phyloP scores from a whole-genome alignment of 2,329 filamentous ascomycete species.

The Talaromyces verruculosus region DNA sequence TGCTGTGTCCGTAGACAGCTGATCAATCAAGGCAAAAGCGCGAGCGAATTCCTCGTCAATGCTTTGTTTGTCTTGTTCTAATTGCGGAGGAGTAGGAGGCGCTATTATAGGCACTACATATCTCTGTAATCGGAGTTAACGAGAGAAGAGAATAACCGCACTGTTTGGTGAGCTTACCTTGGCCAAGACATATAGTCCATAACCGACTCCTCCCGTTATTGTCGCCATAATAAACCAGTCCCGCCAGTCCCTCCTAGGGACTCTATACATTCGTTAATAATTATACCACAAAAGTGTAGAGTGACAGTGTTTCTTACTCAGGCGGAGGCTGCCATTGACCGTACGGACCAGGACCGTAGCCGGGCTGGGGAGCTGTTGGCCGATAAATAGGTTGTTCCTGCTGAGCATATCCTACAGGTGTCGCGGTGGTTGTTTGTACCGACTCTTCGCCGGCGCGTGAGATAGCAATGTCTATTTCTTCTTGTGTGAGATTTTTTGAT shows the following conservation, averaged over 20 bases:
- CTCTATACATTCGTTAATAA: slow-evolving; percentile 30
- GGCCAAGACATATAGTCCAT: slow-evolving; percentile 82
- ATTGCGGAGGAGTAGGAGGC: slow-evolving; percentile 87
- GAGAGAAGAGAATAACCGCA: not conserved
- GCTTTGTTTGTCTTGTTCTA: slow-evolving; percentile 89
- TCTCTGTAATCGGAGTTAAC: slow-evolving; percentile 55
- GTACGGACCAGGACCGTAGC: slow-evolving; percentile 54
- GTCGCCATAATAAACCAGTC: slow-evolving; percentile 99
- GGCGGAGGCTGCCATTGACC: slow-evolving; percentile 56
- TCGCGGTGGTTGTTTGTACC: slow-evolving; percentile 42
- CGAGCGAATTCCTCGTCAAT: slow-evolving; percentile 93
- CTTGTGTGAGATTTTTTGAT: slow-evolving; percentile 94
- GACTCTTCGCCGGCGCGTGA: slow-evolving; percentile 67
- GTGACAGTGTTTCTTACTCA: slow-evolving; percentile 44
- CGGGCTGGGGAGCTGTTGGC: slow-evolving; percentile 44
- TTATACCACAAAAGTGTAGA: too few relatives aligned
- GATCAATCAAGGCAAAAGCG: slow-evolving; percentile 87
- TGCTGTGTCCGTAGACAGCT: slow-evolving; percentile 86
- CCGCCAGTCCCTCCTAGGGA: slow-evolving; percentile 86
- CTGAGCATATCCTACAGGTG: slow-evolving; percentile 51
- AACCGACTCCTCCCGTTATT: slow-evolving; percentile 82
- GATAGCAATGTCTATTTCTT: slow-evolving; percentile 86
- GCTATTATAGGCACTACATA: slow-evolving; percentile 90
- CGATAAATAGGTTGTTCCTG: slow-evolving; percentile 42
- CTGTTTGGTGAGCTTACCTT: slow-evolving; percentile 58